Conservation (phyloP, 768 basidiomycete genomes). For the Mycena polygramma region DNA sequence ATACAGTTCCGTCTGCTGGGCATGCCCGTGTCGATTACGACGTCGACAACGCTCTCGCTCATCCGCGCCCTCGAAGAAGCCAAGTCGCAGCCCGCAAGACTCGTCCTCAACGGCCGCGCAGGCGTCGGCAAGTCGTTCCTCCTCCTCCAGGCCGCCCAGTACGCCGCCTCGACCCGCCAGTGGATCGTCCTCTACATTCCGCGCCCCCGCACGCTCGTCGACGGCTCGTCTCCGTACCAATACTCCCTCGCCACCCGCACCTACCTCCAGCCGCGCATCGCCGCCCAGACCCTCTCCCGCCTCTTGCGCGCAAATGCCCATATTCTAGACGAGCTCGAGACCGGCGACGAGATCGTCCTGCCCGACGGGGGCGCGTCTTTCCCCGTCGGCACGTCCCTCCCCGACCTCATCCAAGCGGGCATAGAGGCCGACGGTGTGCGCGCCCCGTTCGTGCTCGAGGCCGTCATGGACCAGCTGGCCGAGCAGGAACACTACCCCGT, state of each 20-base stretch:
- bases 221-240: constrained; percentile 77
- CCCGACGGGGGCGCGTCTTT: constrained; percentile 47
- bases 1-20: constrained; percentile 77
- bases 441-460: constrained; percentile 69
- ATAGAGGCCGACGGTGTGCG: constrained; percentile 53
- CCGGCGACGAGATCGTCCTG: constrained; percentile 42
- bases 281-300: constrained; percentile 73
- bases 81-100: constrained; percentile 55
- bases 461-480: constrained; percentile 72
- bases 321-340: constrained; percentile 57
- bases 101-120: constrained; percentile 61
- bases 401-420: constrained; percentile 70
- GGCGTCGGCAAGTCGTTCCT: constrained; percentile 89
- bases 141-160: constrained; percentile 81
- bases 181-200: constrained; percentile 93
- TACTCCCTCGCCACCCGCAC: constrained; percentile 84
- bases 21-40: constrained; percentile 81
- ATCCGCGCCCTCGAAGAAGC: constrained; percentile 20
- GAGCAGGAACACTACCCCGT: constrained; percentile 83
- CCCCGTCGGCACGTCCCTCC: constrained; percentile 64
- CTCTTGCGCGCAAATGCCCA: constrained; percentile 70
- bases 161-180: constrained; percentile 65
- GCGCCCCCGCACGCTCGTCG: constrained; percentile 65
- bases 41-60: constrained; percentile 43
- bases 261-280: constrained; percentile 78